Conservation (phyloP, 352 stramenopile genomes). For the Phytophthora sp. region DNA sequence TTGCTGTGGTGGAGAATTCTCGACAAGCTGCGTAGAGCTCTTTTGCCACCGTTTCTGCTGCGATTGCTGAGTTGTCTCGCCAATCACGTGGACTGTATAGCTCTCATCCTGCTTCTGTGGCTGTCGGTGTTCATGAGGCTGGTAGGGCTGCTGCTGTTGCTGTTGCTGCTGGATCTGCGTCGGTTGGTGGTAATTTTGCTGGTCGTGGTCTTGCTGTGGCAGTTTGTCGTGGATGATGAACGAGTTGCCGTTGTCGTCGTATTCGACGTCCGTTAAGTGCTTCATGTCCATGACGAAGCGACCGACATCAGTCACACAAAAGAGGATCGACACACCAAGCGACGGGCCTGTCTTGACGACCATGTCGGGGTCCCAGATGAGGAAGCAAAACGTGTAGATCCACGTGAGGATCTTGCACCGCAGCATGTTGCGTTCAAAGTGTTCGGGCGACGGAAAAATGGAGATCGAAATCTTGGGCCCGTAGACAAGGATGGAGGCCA, state of each 20-base stretch:
- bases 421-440: slow-evolving; percentile 74
- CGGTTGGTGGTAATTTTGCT: slow-evolving; percentile 7
- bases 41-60: slow-evolving; percentile 18
- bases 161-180: neutral
- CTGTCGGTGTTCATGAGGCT: slow-evolving; percentile 11
- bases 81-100: slow-evolving; percentile 37
- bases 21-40: neutral
- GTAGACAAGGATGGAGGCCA: slow-evolving; percentile 58
- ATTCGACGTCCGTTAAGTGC: slow-evolving; percentile 66
- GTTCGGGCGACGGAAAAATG: slow-evolving; percentile 56
- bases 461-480: slow-evolving; percentile 48
- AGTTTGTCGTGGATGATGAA: slow-evolving; percentile 36
- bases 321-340: slow-evolving; percentile 73
- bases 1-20: slow-evolving; percentile 5
- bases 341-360: slow-evolving; percentile 68
- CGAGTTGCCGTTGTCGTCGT: slow-evolving; percentile 59
- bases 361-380: slow-evolving; percentile 81
- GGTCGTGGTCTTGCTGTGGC: slow-evolving; percentile 2
- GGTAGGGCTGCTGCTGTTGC: neutral
- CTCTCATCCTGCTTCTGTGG: slow-evolving; percentile 25
- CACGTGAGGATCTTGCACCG: slow-evolving; percentile 75
- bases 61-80: neutral
- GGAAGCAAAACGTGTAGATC: slow-evolving; percentile 61
- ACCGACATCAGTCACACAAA: slow-evolving; percentile 67
- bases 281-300: slow-evolving; percentile 83